Base-by-base conservation (phyloP, 306 rosid genomes). In the Glycine tomentella region DNA sequence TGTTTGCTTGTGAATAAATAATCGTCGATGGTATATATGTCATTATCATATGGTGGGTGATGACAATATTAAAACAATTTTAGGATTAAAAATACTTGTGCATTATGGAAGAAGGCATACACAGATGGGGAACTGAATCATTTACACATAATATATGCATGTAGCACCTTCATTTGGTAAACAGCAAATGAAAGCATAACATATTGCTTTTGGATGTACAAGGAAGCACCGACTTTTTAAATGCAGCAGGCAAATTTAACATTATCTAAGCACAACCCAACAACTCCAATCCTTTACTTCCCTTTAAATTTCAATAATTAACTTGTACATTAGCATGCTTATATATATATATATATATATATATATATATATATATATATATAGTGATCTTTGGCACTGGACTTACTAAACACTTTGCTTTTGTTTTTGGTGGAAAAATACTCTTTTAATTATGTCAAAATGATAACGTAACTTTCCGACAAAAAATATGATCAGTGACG, bases 221-320 rank as follows among this genome's bases (percentile, higher is more conserved):
- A 36, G 80, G 57, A 64, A 36, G 62, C 80, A 65, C 76, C 84
- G 76, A 55, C 51, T 74, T 70, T 2, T 52, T 12, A 70, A 76
- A 58, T 40, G 59, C 17, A 58, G 56, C 8, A 64, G 4, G 3
- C 57, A 36, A 68, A 16, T 68, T 75, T 42, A 65, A 13, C 31
- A 57, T 44, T 75, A 67, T 75, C 55, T 44, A 12, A 66, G 40
- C 3, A 5, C 80, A 81, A 48, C 53, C 9, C 20, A 75, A 55
- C 76, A 6, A 65, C 69, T 16, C 79, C 44, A 52, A 81, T 74
- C 45, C 33, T 50, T 59, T 6, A 42, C 46, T 36, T 42, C 46
- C 46, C 7, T 42, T 42, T 48, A 25, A 58, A 70, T 59, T 59
- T 62, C 51, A 44, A 34, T 75, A 13, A 59, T 59, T 59, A 7